Conservation (phyloP, 2,329 filamentous ascomycete genomes). For the Lachnellula arida region DNA sequence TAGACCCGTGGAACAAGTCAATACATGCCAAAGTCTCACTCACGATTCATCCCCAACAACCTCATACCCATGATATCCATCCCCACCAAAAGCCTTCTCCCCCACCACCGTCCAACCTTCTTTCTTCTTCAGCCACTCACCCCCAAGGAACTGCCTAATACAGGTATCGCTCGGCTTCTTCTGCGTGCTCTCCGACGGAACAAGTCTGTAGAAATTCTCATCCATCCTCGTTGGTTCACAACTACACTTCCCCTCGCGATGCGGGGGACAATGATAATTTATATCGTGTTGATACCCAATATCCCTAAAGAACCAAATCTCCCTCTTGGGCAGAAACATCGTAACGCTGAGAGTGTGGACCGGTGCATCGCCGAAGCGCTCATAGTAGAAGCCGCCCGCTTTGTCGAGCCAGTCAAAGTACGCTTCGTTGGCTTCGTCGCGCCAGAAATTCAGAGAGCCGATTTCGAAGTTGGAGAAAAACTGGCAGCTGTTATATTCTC, state of each 20-base stretch:
- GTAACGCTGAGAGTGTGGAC: slow-evolving; percentile 91
- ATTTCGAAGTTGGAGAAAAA: slow-evolving; percentile 99
- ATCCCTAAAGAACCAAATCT: slow-evolving; percentile 97
- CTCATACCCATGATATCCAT: slow-evolving; percentile 41
- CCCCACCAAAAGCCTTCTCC: slow-evolving; percentile 39
- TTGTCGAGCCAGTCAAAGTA: slow-evolving; percentile 84
- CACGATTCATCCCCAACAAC: slow-evolving; percentile 15
- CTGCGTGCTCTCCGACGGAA: slow-evolving; percentile 43
- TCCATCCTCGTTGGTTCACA: slow-evolving; percentile 43
- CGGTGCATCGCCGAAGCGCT: slow-evolving; percentile 94
- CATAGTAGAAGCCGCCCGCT: slow-evolving; percentile 96
- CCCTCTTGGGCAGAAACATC: slow-evolving; percentile 79
- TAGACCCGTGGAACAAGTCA: too few relatives aligned
- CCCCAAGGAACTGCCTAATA: slow-evolving; percentile 41
- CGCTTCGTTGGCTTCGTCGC: slow-evolving; percentile 78
- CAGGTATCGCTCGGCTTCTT: slow-evolving; percentile 43
- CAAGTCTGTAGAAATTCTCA: slow-evolving; percentile 43
- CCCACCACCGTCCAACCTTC: slow-evolving; percentile 38
- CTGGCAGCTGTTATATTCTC: slow-evolving; percentile 94
- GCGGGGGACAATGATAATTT: slow-evolving; percentile 37
- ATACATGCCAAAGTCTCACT: neutral
- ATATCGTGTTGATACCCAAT: slow-evolving; percentile 88
- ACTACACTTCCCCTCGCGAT: slow-evolving; percentile 32
- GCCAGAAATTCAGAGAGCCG: slow-evolving; percentile 85
- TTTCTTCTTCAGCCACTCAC: slow-evolving; percentile 39